These are phyloP conservation scores for Parmelia sp. DNA, from an alignment of 495 filamentous ascomycete species.

Conservation along the genomic window DNA sequence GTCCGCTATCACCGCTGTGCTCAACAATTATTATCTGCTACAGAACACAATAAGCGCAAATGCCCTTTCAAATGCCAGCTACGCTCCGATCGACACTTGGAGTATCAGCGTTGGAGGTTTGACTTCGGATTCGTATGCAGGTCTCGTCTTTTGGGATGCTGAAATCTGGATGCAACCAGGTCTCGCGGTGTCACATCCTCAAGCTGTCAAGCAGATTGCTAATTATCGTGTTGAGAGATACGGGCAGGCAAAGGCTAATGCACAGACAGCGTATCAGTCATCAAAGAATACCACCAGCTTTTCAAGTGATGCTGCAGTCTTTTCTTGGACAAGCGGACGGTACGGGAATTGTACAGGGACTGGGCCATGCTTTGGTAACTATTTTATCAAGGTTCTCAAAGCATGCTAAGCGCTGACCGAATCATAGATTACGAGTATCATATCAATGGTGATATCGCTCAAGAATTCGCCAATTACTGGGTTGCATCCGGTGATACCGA, in stretches of 20 bases:
- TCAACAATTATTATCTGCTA: constrained; percentile 62
- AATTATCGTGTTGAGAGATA: constrained; percentile 52
- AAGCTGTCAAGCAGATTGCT: constrained; percentile 50
- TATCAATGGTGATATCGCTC: constrained; percentile 67
- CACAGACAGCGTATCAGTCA: constrained; percentile 39
- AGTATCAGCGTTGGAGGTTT: constrained; percentile 58
- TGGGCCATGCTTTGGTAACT: constrained; percentile 58
- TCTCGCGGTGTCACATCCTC: constrained; percentile 51
- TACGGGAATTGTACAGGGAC: constrained; percentile 61
- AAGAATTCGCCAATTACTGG: constrained; percentile 55
- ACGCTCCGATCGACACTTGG: constrained; percentile 45
- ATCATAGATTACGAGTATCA: constrained; percentile 44
- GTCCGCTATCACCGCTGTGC: constrained; percentile 57
- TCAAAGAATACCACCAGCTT: constrained; percentile 51
- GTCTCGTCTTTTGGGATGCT: constrained; percentile 60
- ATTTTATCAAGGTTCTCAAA: constrained; percentile 27
- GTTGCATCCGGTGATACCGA: constrained; percentile 53
- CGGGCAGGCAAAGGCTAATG: constrained; percentile 47
- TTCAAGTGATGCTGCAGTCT: constrained; percentile 48
- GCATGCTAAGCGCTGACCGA: background rate
- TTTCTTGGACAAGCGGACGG: constrained; percentile 58
- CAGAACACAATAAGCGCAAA: constrained; percentile 59
- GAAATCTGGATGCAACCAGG: constrained; percentile 65
- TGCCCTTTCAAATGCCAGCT: constrained; percentile 35
- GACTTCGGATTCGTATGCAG: constrained; percentile 56